Base-by-base conservation (phyloP, 148 eudicot species). In the Gaultheria prostrata region DNA sequence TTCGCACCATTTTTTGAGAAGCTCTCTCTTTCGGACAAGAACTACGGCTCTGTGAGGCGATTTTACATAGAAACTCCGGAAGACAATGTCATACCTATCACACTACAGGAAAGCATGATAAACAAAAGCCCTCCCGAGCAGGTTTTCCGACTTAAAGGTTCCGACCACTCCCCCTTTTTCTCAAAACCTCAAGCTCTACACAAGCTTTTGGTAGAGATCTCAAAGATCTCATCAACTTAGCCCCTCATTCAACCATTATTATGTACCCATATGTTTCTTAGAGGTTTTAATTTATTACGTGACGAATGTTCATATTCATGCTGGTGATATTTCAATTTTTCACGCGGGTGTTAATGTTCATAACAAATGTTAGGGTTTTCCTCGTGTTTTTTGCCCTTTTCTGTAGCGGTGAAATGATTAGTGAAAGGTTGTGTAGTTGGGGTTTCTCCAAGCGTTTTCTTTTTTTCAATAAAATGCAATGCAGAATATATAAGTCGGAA, bases 131-230 rank as follows among this genome's bases (percentile, higher is more conserved):
- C 99, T 7, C 99, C 99, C 0, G 95, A 94, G 81, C 88, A 76
- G 32, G 93, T 96, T 26, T 92, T 92, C 74, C 89, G 89, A 70
- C 90, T 96, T 59, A 96, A 90, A 90, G 97, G 98, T 20, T 88
- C 98, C 15, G 99, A 96, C 82, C 99, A 96, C 87, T 92, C 98
- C 17, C 99, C 99, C 0, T 96, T 96, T 87, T 96, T 96, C 88
- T 96, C 99, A 5, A 96, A 93, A 85, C 99, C 99, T 77, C 99
- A 96, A 90, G 93, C 95, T 49, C 87, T 96, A 18, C 97, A 96
- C 85, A 94, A 88, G 81, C 82, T 84, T 32, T 86, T 96, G 65
- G 91, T 94, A 57, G 98, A 96, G 85, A 93, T 96, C 65, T 88
- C 95, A 21, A 90, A 86, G 77, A 86, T 90, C 77, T 83, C 79